phyloP scores from a whole-genome alignment of 2,329 filamentous ascomycete species.

The Myriosclerotinia duriaeana region DNA sequence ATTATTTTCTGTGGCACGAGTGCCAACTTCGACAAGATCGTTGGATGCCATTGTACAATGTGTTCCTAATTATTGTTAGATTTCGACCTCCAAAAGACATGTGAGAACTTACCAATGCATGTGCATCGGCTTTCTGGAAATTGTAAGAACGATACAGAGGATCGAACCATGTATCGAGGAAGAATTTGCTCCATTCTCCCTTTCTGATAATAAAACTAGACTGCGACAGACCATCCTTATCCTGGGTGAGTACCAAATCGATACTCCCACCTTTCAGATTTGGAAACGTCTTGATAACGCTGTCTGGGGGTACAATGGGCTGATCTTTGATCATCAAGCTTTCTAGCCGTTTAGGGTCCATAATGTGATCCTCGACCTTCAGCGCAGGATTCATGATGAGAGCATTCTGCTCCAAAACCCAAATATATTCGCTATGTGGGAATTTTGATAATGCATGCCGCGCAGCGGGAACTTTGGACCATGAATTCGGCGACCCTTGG shows the following conservation, averaged over 20 bases:
- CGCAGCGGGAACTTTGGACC: slow-evolving; percentile 79
- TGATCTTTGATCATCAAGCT: slow-evolving; percentile 79
- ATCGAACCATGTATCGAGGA: slow-evolving; percentile 94
- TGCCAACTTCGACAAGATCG: slow-evolving; percentile 84
- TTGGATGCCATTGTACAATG: slow-evolving; percentile 94
- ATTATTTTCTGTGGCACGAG: slow-evolving; percentile 83
- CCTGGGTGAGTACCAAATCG: slow-evolving; percentile 81
- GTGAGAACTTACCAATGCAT: slow-evolving; percentile 70
- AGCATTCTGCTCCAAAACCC: slow-evolving; percentile 81
- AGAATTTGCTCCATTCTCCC: slow-evolving; percentile 88
- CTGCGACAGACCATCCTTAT: slow-evolving; percentile 73
- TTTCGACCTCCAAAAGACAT: slow-evolving; percentile 1
- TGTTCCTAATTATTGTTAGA: slow-evolving; percentile 61
- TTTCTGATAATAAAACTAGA: slow-evolving; percentile 78
- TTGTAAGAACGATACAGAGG: slow-evolving; percentile 92
- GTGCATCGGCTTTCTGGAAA: slow-evolving; percentile 90
- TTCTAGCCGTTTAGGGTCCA: slow-evolving; percentile 67
- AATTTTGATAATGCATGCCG: slow-evolving; percentile 83
- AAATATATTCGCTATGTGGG: slow-evolving; percentile 77
- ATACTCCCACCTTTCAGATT: slow-evolving; percentile 76
- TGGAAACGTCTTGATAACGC: slow-evolving; percentile 91
- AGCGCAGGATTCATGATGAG: slow-evolving; percentile 82
- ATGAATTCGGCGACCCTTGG: slow-evolving; percentile 58
- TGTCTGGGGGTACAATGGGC: slow-evolving; percentile 89
- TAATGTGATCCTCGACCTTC: slow-evolving; percentile 68